Percentiles rank a stretch among this genome's conserved stretches.
Evolutionary conservation across 2,329 filamentous ascomycete genomes (phyloP).

Genomic region (Diatrype stigma): DNA sequence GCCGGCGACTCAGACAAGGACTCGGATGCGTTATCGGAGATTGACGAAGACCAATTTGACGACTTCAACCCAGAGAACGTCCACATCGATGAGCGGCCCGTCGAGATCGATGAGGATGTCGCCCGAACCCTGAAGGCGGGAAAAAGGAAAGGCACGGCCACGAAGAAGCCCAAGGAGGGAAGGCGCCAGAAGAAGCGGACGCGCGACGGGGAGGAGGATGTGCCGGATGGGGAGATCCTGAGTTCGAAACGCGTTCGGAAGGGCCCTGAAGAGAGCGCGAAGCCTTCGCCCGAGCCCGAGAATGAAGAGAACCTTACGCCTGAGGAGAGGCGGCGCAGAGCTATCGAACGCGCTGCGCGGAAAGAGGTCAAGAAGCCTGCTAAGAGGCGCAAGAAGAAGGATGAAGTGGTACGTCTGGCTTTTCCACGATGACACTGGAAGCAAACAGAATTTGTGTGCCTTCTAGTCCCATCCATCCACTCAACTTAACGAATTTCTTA

Average conservation of each 20-base stretch:
- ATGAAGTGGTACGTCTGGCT: constrained; percentile 68
- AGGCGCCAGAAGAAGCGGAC: constrained; percentile 63
- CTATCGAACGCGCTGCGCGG: constrained; percentile 83
- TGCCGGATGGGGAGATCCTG: constrained; percentile 39
- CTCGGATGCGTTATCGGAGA: constrained; percentile 60
- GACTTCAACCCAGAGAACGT: constrained; percentile 64
- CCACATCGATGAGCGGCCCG: constrained; percentile 58
- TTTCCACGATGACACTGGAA: not conserved
- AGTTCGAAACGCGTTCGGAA: constrained; percentile 46
- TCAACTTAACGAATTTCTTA: not conserved
- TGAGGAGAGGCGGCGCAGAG: constrained; percentile 77
- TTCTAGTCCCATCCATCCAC: not conserved
- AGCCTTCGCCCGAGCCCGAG: constrained; percentile 55
- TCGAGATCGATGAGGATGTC: constrained; percentile 65
- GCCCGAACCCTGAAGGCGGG: constrained; percentile 60
- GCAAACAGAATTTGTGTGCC: too few relatives aligned
- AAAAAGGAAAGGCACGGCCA: constrained; percentile 61
- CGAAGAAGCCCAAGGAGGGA: constrained; percentile 73
- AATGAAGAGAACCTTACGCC: constrained; percentile 77
- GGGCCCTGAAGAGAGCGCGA: constrained; percentile 38
- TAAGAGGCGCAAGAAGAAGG: constrained; percentile 69
- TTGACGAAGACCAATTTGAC: constrained; percentile 66
- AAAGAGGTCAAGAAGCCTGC: constrained; percentile 78
- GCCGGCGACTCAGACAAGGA: constrained; percentile 49
- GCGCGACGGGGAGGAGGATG: constrained; percentile 48